Conservation (phyloP, 2,329 filamentous ascomycete species). For the Exophiala oligosperma region DNA sequence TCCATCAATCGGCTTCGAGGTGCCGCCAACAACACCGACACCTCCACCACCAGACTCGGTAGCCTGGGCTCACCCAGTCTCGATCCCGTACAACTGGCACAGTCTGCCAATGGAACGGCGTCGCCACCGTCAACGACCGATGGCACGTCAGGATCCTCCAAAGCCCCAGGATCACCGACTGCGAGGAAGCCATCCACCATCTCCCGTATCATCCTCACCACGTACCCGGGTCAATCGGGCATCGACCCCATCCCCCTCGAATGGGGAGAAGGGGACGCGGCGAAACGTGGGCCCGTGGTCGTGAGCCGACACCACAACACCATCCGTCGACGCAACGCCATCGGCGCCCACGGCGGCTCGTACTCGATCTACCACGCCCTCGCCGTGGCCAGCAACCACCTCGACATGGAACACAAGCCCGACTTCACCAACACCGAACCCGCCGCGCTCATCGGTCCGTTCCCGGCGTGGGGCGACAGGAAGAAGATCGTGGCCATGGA, state of each 20-base stretch:
- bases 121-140: constrained; percentile 15
- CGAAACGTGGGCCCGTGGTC: constrained; percentile 79
- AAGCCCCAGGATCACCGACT: constrained; percentile 20
- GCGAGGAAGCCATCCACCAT: constrained; percentile 33
- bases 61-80: constrained; percentile 26
- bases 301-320: constrained; percentile 76
- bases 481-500: constrained; percentile 99
- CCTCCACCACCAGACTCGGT: constrained; percentile 2
- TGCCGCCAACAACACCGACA: neutral
- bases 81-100: constrained; percentile 24
- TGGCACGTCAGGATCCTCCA: constrained; percentile 5
- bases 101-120: constrained; percentile 16
- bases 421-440: constrained; percentile 87
- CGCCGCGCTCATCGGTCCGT: constrained; percentile 83
- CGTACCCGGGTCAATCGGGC: constrained; percentile 90
- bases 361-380: constrained; percentile 96
- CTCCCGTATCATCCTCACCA: constrained; percentile 70
- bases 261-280: constrained; percentile 79
- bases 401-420: constrained; percentile 76
- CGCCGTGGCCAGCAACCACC: constrained; percentile 85
- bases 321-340: constrained; percentile 74
- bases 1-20: constrained; percentile 53
- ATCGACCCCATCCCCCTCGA: constrained; percentile 87
- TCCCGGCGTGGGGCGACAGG: constrained; percentile 82
- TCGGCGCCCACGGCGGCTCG: constrained; percentile 78